Base-by-base conservation (phyloP, 305 asterid species). In the Petunia hybrid region DNA sequence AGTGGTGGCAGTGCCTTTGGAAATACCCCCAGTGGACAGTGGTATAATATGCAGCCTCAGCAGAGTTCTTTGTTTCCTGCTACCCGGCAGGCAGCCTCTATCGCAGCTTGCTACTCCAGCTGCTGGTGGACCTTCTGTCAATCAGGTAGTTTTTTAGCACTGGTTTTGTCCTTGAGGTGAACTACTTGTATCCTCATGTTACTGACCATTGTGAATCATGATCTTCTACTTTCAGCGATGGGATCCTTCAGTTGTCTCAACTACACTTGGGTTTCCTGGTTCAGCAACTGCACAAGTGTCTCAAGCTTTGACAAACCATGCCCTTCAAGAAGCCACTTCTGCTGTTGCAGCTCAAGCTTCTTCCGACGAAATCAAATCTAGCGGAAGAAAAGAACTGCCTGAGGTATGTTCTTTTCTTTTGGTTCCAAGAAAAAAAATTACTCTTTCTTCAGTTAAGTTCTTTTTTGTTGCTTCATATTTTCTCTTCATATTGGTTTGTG, bases 381-480 rank as follows among this genome's bases (percentile, higher is more conserved):
- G 86, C 66, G 99, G 96, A 84, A 91, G 98, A 87, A 92, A 79
- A 85, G 94, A 91, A 89, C 89, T 97, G 82, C 96, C 99, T 0
- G 97, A 86, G 84, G 91, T 82, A 73, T 40, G 71, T 68, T 63
- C 70, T 40, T 76, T 16, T 39, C 55, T 63, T 5, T 31, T 78
- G 77, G 71, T 73, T 63, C 63, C 73, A 7, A 22, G 31, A 22
- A 22, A 22, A 22, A 22, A 22, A 22, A 22, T 22, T 13, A 62
- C 22, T n/a, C 13, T 48, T 78, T 78, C 8, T 62, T 59, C 22
- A 45, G 57, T 63, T 78, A 16, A 60, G 74, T 62, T 6, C n/a
- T 43, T 35, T 22, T 22, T 22, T 22, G 31, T 22, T 22, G 31
- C 31, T 22, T 10, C 42, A 64, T 14, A 12, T 16, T 8, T 73